Evolutionary conservation across 371 early-diverging fungal genomes (phyloP), one percentile per base, ranked within the genome.

Genomic region (Rhizomucor pusillus): DNA sequence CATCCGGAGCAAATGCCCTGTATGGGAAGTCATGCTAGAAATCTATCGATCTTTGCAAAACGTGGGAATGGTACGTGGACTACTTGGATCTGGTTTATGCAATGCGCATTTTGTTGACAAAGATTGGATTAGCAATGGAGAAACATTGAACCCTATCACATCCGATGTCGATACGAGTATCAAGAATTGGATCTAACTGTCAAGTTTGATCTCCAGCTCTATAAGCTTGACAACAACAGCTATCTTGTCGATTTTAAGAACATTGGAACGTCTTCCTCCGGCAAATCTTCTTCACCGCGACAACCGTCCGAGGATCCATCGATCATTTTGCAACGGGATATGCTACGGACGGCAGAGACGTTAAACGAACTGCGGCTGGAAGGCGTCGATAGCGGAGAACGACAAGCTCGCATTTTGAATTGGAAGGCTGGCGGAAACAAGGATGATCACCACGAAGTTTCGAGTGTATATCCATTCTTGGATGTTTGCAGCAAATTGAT

Each of bases 11-110:
- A 81, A 89, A 63, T 89, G 90, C 62, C 89, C 90, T 22, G 96
- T 97, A 0, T 80, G 84, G 52, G 97, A 97, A 64, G 95, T 98
- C n/a, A 97, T 97, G 98, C 79, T 90, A 7, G 97, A 98, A 63
- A 93, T 97, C 7, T 98, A 92, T 74, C 84, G 90, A 19, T 95
- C 97, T 0, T 69, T 98, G 44, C 83, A 86, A 56, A 92, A 90
- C 63, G 80, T 92, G 34, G 86, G 86, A 29, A 93, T 98, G 87
- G 87, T 84, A 74, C 7, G 52, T 41, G 41, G 12, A 41, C 41
- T 19, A 41, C 5, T 41, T 58, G 11, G 3, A 25, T 23, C n/a
- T n/a, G n/a, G 2, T 44, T 49, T 35, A 1, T 34, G 7, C 29
- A 7, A 5, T 7, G 29, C 29, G 7, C 34, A 34, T 29, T 35